A percentile compares a stretch with the other conserved stretches of the same genome.
These are phyloP conservation scores for Aspergillus texensis DNA, from an alignment of 2,329 filamentous ascomycete genomes.

Conservation along the genomic window DNA sequence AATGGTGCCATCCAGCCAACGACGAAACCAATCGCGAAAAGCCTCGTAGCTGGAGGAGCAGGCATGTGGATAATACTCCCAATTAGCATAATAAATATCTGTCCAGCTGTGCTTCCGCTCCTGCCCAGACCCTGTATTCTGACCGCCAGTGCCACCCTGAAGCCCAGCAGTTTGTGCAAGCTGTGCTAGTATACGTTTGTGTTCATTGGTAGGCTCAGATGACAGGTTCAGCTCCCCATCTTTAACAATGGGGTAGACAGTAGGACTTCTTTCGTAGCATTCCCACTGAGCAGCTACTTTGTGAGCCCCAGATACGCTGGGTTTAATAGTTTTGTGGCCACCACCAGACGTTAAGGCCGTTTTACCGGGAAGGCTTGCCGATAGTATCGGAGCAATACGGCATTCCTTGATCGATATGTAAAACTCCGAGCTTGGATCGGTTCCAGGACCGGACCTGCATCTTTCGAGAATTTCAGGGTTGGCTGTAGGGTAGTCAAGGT, in stretches of 20 bases:
- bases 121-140: background rate
- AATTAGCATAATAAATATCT: constrained; percentile 21
- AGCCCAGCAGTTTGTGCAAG: background rate
- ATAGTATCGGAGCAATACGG: constrained; percentile 5
- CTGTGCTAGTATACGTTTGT: constrained; percentile 8
- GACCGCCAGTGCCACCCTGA: background rate
- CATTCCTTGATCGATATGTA: constrained; percentile 19
- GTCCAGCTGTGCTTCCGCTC: constrained; percentile 13
- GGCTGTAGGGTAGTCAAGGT: constrained; percentile 12
- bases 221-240: constrained; percentile 16
- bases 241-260: constrained; percentile 19
- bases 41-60: constrained; percentile 16
- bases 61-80: constrained; percentile 28
- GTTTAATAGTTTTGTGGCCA: background rate
- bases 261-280: constrained; percentile 17
- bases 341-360: background rate
- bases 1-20: constrained; percentile 29
- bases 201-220: constrained; percentile 14
- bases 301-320: background rate
- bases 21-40: constrained; percentile 22
- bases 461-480: constrained; percentile 24
- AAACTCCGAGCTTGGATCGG: constrained; percentile 24
- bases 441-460: constrained; percentile 33
- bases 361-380: background rate
- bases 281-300: constrained; percentile 12